A percentile compares a stretch with the other conserved stretches of the same genome.
These are phyloP conservation scores for Cyclotella distinguenda DNA, from an alignment of 108 stramenopile species.

Conservation along the genomic window DNA sequence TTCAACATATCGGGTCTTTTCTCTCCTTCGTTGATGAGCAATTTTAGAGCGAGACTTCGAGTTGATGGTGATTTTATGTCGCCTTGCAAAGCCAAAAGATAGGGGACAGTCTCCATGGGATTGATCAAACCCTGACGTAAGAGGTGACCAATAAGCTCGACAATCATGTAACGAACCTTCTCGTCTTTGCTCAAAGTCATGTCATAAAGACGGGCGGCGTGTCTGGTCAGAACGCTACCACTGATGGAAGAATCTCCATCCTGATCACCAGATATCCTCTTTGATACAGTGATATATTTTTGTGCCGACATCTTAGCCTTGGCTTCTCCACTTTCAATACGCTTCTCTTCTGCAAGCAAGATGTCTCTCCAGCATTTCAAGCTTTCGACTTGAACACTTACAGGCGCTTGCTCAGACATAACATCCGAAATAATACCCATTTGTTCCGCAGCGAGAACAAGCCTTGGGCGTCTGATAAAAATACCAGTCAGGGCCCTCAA, in stretches of 20 bases:
- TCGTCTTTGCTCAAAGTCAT: constrained; percentile 63
- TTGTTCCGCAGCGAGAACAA: constrained; percentile 74
- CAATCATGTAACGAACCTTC: constrained; percentile 57
- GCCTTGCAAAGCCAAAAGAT: constrained; percentile 84
- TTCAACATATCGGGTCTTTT: constrained; percentile 86
- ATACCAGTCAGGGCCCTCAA: constrained; percentile 73
- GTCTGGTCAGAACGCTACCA: constrained; percentile 75
- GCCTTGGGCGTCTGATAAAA: constrained; percentile 75
- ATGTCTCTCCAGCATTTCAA: constrained; percentile 80
- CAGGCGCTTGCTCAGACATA: constrained; percentile 51
- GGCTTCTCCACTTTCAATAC: constrained; percentile 80
- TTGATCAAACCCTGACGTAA: constrained; percentile 91
- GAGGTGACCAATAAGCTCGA: constrained; percentile 79
- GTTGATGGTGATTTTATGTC: constrained; percentile 74
- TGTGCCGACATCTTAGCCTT: constrained; percentile 73
- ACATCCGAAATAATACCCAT: constrained; percentile 59
- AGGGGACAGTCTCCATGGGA: constrained; percentile 83
- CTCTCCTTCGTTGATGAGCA: constrained; percentile 78
- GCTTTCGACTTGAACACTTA: constrained; percentile 65
- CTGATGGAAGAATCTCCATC: constrained; percentile 84
- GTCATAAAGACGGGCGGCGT: constrained; percentile 71
- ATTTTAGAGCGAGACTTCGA: constrained; percentile 66
- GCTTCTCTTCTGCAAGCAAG: constrained; percentile 71
- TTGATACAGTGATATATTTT: constrained; percentile 62
- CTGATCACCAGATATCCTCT: constrained; percentile 87